phyloP scores from a whole-genome alignment of 805 yeast species.

The Saturnispora halmiae region DNA sequence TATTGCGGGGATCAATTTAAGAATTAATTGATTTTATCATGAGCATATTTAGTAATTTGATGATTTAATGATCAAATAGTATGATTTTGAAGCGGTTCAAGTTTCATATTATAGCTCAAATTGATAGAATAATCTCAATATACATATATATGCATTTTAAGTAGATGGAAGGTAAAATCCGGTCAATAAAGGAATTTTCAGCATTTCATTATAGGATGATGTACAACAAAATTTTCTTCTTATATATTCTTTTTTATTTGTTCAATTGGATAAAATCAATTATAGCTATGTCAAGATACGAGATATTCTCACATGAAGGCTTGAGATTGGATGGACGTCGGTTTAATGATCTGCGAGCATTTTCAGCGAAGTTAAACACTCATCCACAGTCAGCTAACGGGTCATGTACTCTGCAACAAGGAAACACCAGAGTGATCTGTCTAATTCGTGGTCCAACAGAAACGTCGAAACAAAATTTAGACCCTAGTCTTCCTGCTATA shows the following conservation, averaged over 20 bases:
- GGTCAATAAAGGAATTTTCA: too few species aligned
- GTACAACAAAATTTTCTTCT: neutral
- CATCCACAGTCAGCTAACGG: slow-evolving; percentile 88
- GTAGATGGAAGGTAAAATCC: too few species aligned
- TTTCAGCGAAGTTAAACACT: slow-evolving; percentile 74
- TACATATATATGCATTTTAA: too few species aligned
- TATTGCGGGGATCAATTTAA: too few species aligned
- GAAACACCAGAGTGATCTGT: slow-evolving; percentile 81
- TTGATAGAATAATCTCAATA: too few species aligned
- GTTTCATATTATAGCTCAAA: too few species aligned
- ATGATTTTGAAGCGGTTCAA: too few species aligned
- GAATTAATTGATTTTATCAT: too few species aligned
- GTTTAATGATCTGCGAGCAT: slow-evolving; percentile 84
- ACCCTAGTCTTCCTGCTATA: slow-evolving; percentile 57
- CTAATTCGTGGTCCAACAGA: slow-evolving; percentile 87
- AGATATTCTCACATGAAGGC: slow-evolving; percentile 93
- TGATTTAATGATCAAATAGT: too few species aligned
- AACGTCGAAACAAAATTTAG: slow-evolving; percentile 36
- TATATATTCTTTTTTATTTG: neutral
- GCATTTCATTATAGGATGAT: too few species aligned
- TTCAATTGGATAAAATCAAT: too few species aligned
- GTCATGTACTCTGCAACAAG: slow-evolving; percentile 85
- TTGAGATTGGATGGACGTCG: slow-evolving; percentile 88
- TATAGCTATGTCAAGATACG: slow-evolving; percentile 48
- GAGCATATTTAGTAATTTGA: too few species aligned